Base-by-base conservation (phyloP, 306 rosid species). In the Malus fusca region DNA sequence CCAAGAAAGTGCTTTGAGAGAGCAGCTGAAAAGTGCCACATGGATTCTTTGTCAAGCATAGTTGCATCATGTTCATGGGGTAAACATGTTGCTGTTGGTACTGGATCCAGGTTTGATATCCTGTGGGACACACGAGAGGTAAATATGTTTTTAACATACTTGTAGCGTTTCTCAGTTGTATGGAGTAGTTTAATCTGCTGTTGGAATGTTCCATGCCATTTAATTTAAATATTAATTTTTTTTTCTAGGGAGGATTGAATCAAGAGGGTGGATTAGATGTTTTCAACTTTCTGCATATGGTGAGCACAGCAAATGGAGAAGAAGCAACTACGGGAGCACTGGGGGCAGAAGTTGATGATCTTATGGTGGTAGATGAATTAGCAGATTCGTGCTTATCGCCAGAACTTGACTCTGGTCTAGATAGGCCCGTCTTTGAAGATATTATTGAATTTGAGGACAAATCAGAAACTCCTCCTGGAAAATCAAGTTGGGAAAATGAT, bases 1-100 rank as follows among this genome's bases (percentile, higher is more conserved):
- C 99, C 99, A 21, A 87, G 82, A 80, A 90, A 71, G 72, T 95
- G 99, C 81, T 95, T 95, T 84, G 99, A 95, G 77, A 84, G 85
- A 77, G 97, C 99, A 71, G 96, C 99, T 42, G 97, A 90, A 80
- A 95, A 95, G 80, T 78, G 96, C 60, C 97, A 95, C 68, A 68
- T 78, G 61, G 99, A 95, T 76, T 77, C 97, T 30, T 77, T 95
- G 66, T 84, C 92, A 25, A 95, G 99, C 81, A 79, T 95, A 18
- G 97, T 95, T 78, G 97, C 91, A 15, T 90, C 99, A 46, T 95
- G 99, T 85, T 90, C 99, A 3, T 95, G 99, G 99, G 99, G 97
- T 52, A 95, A 88, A 75, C 91, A 79, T 58, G 97, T 95, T 51
- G 96, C 96, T 8, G 97, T 92, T 75, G 99, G 99, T 56, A 95